Evolutionary conservation across 2,329 filamentous ascomycete species (phyloP).

Genomic region (Chaetoscypha palmicola): DNA sequence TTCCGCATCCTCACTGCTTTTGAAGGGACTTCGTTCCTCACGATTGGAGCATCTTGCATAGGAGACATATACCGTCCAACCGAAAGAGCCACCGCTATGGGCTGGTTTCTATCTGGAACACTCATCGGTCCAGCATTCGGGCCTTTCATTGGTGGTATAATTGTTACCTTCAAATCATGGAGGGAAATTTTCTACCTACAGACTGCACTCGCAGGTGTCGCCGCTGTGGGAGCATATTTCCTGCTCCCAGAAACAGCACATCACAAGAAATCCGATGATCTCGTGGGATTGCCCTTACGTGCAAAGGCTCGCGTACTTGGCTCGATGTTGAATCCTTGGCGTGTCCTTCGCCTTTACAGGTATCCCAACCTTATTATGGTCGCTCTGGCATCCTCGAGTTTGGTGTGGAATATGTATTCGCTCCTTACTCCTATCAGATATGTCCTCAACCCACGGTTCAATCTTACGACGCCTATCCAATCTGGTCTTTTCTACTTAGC

Average conservation of each 20-base stretch:
- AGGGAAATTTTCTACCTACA: conserved; percentile 73
- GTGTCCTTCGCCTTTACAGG: conserved; percentile 55
- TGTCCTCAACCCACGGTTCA: conserved; percentile 67
- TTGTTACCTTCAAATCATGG: conserved; percentile 69
- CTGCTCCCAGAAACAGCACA: conserved; percentile 69
- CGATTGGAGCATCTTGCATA: conserved; percentile 64
- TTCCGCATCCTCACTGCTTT: conserved; percentile 70
- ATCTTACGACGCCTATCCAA: conserved; percentile 58
- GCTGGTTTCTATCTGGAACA: conserved; percentile 66
- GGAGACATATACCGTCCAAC: conserved; percentile 60
- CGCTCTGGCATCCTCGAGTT: conserved; percentile 50
- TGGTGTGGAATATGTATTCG: conserved; percentile 72
- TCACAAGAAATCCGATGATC: conserved; percentile 53
- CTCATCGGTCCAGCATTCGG: conserved; percentile 66
- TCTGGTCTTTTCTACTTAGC: conserved; percentile 69
- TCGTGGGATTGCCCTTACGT: conserved; percentile 45
- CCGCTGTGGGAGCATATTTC: conserved; percentile 53
- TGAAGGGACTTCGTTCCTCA: conserved; percentile 66
- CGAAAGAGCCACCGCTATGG: conserved; percentile 64
- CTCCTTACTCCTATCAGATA: conserved; percentile 65
- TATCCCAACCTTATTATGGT: conserved; percentile 63
- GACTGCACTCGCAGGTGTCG: conserved; percentile 56
- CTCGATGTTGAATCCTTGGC: conserved; percentile 59
- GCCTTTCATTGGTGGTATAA: conserved; percentile 62
- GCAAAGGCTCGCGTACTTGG: conserved; percentile 49